Evolutionary conservation across 2,329 filamentous ascomycete genomes (phyloP).

Genomic region (Sclerotinia nivalis): DNA sequence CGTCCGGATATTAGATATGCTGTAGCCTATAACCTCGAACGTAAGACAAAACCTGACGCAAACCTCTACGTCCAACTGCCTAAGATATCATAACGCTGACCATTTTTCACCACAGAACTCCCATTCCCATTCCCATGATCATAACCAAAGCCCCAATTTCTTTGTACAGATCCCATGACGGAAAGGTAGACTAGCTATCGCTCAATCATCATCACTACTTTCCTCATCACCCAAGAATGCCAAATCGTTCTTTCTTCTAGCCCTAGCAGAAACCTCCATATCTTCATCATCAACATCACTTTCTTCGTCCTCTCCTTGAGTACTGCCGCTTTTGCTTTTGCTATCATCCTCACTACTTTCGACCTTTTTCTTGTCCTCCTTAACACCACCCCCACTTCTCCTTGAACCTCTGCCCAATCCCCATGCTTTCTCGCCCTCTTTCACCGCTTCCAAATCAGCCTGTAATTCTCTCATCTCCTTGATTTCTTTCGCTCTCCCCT

Average conservation of each 20-base stretch:
- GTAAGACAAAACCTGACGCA: background rate
- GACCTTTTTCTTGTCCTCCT: conserved; percentile 29
- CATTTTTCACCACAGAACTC: background rate
- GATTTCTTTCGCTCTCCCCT: conserved; percentile 81
- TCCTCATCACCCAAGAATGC: conserved; percentile 70
- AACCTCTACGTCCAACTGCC: background rate
- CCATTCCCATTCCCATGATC: conserved; percentile 7
- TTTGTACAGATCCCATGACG: background rate
- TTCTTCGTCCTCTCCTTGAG: conserved; percentile 26
- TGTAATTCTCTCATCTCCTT: conserved; percentile 82
- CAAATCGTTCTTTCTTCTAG: conserved; percentile 47
- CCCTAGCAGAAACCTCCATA: background rate
- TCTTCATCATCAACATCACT: conserved; percentile 38
- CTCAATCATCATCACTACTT: conserved; percentile 46
- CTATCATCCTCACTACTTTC: conserved; percentile 39
- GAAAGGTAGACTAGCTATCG: background rate
- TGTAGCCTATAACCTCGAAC: background rate
- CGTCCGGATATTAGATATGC: background rate
- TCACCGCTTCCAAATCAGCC: conserved; percentile 80
- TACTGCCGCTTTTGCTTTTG: conserved; percentile 21
- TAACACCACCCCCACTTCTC: conserved; percentile 40
- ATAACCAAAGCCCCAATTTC: background rate
- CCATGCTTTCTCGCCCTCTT: conserved; percentile 79
- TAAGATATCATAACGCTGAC: conserved; percentile 3
- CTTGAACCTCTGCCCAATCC: conserved; percentile 51